Percentiles rank a stretch among this genome's conserved stretches.
Evolutionary conservation across 768 basidiomycete species (phyloP).

Genomic region (Imleria badia): DNA sequence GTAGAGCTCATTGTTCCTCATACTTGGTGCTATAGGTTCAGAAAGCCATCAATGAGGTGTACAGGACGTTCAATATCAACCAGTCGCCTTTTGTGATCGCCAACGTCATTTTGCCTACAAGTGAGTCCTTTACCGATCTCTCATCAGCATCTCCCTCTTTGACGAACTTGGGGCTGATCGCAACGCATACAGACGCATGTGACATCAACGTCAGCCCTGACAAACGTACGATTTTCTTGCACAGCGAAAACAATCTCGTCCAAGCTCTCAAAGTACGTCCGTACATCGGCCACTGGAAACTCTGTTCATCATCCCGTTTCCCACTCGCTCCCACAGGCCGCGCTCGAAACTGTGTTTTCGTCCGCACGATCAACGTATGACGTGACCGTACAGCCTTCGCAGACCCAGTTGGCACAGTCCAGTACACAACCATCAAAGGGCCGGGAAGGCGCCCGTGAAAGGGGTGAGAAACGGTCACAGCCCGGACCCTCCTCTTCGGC

Average conservation of each 20-base stretch:
- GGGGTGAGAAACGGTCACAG: constrained; percentile 4
- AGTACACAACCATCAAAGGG: background rate
- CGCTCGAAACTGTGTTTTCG: constrained; percentile 67
- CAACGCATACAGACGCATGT: constrained; percentile 54
- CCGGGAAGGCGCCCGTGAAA: background rate
- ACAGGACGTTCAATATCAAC: constrained; percentile 72
- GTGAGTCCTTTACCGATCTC: constrained; percentile 43
- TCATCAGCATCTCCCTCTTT: background rate
- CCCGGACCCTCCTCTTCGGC: background rate
- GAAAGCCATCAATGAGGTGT: constrained; percentile 91
- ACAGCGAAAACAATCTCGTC: constrained; percentile 81
- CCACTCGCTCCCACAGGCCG: constrained; percentile 40
- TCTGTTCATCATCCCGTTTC: background rate
- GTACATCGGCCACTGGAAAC: too few species aligned
- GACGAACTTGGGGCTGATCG: background rate
- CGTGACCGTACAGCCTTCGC: constrained; percentile 34
- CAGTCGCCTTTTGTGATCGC: constrained; percentile 84
- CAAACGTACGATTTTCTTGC: constrained; percentile 92
- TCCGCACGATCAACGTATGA: constrained; percentile 73
- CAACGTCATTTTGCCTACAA: constrained; percentile 77
- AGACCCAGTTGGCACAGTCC: constrained; percentile 14
- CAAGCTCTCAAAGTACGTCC: constrained; percentile 67
- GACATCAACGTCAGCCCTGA: constrained; percentile 97
- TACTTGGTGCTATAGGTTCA: constrained; percentile 53
- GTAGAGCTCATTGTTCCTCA: background rate